phyloP scores from a whole-genome alignment of 768 basidiomycete genomes.

The Hericium erinaceus region DNA sequence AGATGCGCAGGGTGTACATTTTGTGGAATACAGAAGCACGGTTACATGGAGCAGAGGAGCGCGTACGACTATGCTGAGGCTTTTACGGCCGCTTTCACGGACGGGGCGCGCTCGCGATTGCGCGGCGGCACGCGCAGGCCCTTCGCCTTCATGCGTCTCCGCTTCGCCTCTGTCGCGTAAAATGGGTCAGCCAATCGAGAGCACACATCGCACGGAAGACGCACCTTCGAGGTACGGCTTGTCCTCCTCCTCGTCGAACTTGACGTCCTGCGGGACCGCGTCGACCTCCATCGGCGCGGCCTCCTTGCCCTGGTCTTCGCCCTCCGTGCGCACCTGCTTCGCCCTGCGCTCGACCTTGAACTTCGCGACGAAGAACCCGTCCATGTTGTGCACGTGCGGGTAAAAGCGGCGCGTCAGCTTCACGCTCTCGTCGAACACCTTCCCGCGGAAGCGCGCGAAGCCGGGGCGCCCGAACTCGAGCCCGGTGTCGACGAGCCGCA shows the following conservation, averaged over 20 bases:
- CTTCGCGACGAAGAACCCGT: constrained; percentile 98
- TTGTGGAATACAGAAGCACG: too few relatives aligned
- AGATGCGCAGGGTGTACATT: too few relatives aligned
- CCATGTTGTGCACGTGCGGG: constrained; percentile 99
- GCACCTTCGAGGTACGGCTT: constrained; percentile 68
- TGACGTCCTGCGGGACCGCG: constrained; percentile 18
- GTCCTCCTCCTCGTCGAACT: constrained; percentile 30
- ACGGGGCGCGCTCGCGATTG: constrained; percentile 22
- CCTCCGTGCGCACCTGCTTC: constrained; percentile 33
- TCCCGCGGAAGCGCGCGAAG: constrained; percentile 84
- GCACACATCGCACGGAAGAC: constrained; percentile 19
- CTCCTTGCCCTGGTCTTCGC: constrained; percentile 18
- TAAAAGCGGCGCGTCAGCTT: constrained; percentile 83
- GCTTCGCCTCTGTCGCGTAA: constrained; percentile 49
- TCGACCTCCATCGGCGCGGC: constrained; percentile 20
- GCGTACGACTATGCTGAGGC: neutral
- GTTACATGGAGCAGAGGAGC: too few relatives aligned
- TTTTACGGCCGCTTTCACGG: constrained; percentile 11
- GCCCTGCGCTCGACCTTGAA: constrained; percentile 84
- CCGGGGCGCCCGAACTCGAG: constrained; percentile 91
- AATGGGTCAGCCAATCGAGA: neutral
- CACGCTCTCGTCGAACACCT: constrained; percentile 74
- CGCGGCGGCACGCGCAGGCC: constrained; percentile 60
- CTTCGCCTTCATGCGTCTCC: constrained; percentile 67
- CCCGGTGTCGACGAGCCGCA: constrained; percentile 86